Conservation (phyloP, 78 protist species). For the Dictyostelium brefeldianum region DNA sequence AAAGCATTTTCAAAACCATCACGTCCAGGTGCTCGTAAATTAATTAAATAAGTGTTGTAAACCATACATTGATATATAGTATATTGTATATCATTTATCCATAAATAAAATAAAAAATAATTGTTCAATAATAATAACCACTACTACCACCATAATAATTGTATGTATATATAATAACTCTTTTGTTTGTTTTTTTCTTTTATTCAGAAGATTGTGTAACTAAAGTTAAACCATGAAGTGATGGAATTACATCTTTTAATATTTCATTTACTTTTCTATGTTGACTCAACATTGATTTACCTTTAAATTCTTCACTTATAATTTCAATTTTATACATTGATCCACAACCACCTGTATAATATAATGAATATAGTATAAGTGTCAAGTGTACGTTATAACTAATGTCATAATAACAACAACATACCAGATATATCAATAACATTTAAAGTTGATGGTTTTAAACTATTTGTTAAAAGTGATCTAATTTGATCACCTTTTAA, state of each 20-base stretch:
- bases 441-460: slow-evolving; percentile 32
- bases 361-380: neutral
- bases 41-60: neutral
- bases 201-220: slow-evolving; percentile 12
- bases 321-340: slow-evolving; percentile 68
- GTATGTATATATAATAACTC: neutral
- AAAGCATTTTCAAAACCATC: slow-evolving; percentile 77
- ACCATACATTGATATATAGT: too few relatives aligned
- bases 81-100: neutral
- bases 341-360: slow-evolving; percentile 70
- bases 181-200: slow-evolving; percentile 17
- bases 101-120: neutral
- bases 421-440: slow-evolving; percentile 70
- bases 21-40: slow-evolving; percentile 83
- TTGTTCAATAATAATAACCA: too few relatives aligned
- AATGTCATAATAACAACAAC: neutral
- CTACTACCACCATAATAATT: neutral
- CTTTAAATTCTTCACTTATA: slow-evolving; percentile 27
- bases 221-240: slow-evolving; percentile 70
- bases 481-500: slow-evolving; percentile 51
- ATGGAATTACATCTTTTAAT: slow-evolving; percentile 51
- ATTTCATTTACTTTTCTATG: slow-evolving; percentile 59
- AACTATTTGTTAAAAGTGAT: neutral
- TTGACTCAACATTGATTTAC: slow-evolving; percentile 17
- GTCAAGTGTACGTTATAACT: neutral